Evolutionary conservation across 148 eudicot species (phyloP).

Genomic region (Vaccinium corymbosum): DNA sequence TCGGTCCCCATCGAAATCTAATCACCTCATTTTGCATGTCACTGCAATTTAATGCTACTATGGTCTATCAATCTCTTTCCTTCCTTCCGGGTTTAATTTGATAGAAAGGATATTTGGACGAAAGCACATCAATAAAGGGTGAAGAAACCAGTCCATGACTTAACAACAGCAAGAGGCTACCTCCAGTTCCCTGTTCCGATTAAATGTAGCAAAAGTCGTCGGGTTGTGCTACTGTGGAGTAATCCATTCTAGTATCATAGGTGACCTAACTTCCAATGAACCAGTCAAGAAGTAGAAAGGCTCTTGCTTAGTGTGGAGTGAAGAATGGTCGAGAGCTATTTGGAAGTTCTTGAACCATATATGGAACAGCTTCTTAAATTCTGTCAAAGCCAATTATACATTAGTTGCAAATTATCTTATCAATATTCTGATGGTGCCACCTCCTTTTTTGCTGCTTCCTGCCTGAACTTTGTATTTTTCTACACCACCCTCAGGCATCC

Average conservation of each 20-base stretch:
- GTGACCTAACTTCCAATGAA: background rate
- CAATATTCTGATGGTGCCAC: background rate
- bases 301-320: background rate
- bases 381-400: no score
- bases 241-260: background rate
- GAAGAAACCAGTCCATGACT: background rate
- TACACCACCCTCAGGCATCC: background rate
- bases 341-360: background rate
- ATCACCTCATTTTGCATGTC: background rate
- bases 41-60: constrained; percentile 1
- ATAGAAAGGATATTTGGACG: background rate
- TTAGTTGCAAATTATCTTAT: background rate
- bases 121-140: background rate
- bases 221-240: background rate
- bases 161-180: background rate
- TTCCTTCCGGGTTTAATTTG: background rate
- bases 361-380: background rate
- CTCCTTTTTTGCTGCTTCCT: background rate
- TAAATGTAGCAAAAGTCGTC: background rate
- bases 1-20: background rate
- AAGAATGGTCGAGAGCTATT: background rate
- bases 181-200: background rate
- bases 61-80: background rate
- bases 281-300: background rate
- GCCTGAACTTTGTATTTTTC: constrained; percentile 3